These are phyloP conservation scores for Solidago caesia DNA, from an alignment of 129 eudicot genomes.

Conservation along the genomic window DNA sequence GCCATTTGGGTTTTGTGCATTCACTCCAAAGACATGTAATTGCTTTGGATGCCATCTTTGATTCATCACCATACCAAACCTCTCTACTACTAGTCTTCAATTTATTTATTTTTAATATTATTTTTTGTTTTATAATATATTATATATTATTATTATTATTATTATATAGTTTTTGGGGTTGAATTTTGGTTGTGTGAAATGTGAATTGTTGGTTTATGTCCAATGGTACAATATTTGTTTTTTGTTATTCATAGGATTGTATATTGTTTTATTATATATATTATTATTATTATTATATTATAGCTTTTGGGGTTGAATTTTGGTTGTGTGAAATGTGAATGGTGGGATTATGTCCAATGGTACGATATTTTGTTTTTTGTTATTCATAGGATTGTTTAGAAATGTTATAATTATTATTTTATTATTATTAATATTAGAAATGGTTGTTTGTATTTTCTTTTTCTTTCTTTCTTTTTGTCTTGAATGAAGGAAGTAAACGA, in stretches of 20 bases:
- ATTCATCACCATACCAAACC: too few species aligned
- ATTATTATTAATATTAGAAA: not conserved
- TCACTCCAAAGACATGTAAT: slow-evolving; percentile 81
- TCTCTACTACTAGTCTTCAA: too few species aligned
- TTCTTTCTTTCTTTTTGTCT: not conserved
- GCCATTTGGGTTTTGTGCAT: slow-evolving; percentile 88
- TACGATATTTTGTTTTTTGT: not conserved
- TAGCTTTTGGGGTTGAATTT: slow-evolving; percentile 16
- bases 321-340: slow-evolving; percentile 18
- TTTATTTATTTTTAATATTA: not conserved
- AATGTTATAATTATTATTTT: not conserved
- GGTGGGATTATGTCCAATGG: not conserved
- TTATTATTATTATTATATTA: too few species aligned
- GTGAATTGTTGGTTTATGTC: not conserved
- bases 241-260: slow-evolving; percentile 9
- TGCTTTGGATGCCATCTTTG: slow-evolving; percentile 44
- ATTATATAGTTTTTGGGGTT: slow-evolving; percentile 1
- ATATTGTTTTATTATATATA: not conserved
- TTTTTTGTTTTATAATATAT: not conserved
- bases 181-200: slow-evolving; percentile 20
- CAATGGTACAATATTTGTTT: not conserved
- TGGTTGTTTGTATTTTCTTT: slow-evolving; percentile 1
- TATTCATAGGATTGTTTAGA: slow-evolving; percentile 1
- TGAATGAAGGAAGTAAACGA: slow-evolving; percentile 20
- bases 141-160: too few species aligned